Evolutionary conservation across 1,284 basidiomycete species (phyloP), one percentile per base, ranked within the genome.

Genomic region (Boletus smithii): DNA sequence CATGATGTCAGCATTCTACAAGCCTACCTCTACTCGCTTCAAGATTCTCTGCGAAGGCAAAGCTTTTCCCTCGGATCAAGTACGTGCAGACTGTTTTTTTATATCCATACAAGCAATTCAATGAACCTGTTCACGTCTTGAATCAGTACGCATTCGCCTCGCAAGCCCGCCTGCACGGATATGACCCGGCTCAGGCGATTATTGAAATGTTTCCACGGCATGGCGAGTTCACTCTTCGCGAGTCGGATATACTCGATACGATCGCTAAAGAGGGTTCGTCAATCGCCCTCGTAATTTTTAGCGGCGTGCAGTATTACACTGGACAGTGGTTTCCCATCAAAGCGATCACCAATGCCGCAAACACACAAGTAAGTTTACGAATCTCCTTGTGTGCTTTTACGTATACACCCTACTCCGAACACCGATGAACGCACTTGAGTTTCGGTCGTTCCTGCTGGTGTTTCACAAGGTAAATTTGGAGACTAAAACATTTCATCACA

Each of bases 41-140:
- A 98, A 97, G 79, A 95, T 99, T 66, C 75, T 99, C 49, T 97
- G 92, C 69, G 97, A 99, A 73, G 82, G 85, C 34, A 87, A 81
- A 51, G 93, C 95, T 2, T 99, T 99, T 69, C 95, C 97, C 50
- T 95, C 91, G 57, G 95, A 99, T 76, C 88, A 92, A 72, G 88
- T 87, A 54, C 64, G 81, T 71, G 13, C 35, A 36, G 8, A 23
- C 11, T 41, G 29, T 33, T 39, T 51, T 45, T 44, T 22, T n/a
- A n/a, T 7, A 29, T 44, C 43, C 31, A 44, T 44, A 54, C 35
- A 32, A 49, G 50, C 24, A 57, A 55, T 46, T 33, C 42, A 53
- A 34, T 47, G 10, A 4, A 44, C 44, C 18, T 41, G 5, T 38
- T 44, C 50, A 36, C 49, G 29, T 53, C 40, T 51, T n/a, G n/a